Evolutionary conservation across 495 filamentous ascomycete species (phyloP), one percentile per base, ranked within the genome.

Genomic region (Podospora australis): DNA sequence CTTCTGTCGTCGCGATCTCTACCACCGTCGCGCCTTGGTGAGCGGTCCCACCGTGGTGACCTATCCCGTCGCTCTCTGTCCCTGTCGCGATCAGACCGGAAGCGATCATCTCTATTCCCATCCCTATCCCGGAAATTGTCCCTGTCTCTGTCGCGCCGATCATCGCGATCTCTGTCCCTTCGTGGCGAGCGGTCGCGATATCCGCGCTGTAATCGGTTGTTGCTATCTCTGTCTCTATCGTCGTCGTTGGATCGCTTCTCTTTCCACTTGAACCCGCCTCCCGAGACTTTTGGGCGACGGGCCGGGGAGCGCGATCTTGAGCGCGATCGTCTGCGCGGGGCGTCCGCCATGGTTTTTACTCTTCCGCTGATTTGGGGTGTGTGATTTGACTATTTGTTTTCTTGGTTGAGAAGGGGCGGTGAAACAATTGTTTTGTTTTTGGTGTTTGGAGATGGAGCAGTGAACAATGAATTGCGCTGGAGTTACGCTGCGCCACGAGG

Each of bases 241-340:
- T 75, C 70, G 56, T 71, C 67, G 40, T 71, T 66, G 22, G 69
- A 70, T 47, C 74, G 69, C 62, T 82, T 83, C 28, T 82, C 78
- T 56, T 86, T 86, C 80, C 81, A 86, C 40, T 70, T 74, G 62
- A 84, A 83, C 0, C 81, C 80, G 26, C 76, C 74, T 9, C 75
- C 68, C 34, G 50, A 47, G 41, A 59, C 65, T 50, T 71, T 73
- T 3, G 67, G 69, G 9, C 63, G 60, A 3, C 55, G 58, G 16
- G 61, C 54, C 2, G 61, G 65, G 6, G 57, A 63, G 24, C 62
- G 59, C 22, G 61, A 65, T 16, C 66, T 63, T n/a, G 68, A 67
- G 11, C 66, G 58, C 39, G 63, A 65, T 44, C 63, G 53, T 24
- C 52, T 50, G 9, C 52, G 56, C 5, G 55, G 49, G 0, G 59